Conservation (phyloP, 108 stramenopile genomes). For the Nitzschia palea region DNA sequence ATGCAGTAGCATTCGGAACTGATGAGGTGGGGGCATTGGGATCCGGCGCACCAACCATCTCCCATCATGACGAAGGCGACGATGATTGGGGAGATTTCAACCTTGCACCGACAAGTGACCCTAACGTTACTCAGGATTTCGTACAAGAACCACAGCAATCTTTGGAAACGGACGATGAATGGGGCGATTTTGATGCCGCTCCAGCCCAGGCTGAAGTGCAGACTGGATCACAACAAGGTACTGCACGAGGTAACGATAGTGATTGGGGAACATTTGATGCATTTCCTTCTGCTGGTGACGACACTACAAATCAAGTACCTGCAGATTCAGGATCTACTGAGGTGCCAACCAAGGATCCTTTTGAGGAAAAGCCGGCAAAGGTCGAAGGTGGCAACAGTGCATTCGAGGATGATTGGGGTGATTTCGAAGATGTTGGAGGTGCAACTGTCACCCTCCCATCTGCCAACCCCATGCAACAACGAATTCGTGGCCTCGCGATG, state of each 20-base stretch:
- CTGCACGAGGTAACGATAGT: background rate
- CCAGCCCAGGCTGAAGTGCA: background rate
- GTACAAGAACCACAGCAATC: background rate
- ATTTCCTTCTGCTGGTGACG: no score
- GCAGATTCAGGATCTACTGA: no score
- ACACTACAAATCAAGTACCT: background rate
- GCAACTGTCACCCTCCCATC: background rate
- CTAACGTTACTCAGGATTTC: no score
- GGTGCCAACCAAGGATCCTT: no score
- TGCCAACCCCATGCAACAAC: slow-evolving; percentile 3
- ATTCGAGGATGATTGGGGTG: slow-evolving; percentile 18
- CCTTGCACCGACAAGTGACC: slow-evolving; percentile 4
- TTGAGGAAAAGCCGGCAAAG: no score
- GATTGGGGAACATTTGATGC: slow-evolving; percentile 3
- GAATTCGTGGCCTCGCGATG: slow-evolving; percentile 16
- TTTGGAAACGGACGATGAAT: slow-evolving; percentile 17
- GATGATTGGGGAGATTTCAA: slow-evolving; percentile 38
- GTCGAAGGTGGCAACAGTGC: slow-evolving; percentile 7
- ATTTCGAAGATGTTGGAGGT: slow-evolving; percentile 25
- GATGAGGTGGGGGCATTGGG: background rate
- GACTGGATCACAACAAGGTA: background rate
- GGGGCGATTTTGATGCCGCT: slow-evolving; percentile 25
- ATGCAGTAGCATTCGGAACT: background rate
- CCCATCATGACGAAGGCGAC: slow-evolving; percentile 38
- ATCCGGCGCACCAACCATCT: background rate